These are phyloP conservation scores for Cardamine occulta DNA, from an alignment of 345 rosid genomes.

Conservation along the genomic window DNA sequence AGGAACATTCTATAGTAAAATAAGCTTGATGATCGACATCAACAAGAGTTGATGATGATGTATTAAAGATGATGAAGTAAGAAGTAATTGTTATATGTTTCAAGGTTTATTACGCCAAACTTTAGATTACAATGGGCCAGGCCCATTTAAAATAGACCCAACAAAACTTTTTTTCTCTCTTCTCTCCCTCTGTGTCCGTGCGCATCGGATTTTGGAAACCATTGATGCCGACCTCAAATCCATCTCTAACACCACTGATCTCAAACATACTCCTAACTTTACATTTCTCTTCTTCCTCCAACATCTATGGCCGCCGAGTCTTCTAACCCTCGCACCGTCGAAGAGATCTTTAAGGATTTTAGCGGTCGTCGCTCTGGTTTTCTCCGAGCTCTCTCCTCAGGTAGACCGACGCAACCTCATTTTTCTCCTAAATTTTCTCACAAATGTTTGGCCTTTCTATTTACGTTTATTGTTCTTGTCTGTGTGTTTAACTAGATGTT, in stretches of 20 bases:
- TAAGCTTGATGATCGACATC: no score
- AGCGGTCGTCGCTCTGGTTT: conserved; percentile 69
- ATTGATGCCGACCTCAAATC: conserved; percentile 32
- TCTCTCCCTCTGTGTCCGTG: not conserved
- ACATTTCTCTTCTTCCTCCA: not conserved
- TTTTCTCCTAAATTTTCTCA: not conserved
- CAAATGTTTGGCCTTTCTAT: not conserved
- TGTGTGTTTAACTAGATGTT: conserved; percentile 59
- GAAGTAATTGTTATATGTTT: no score
- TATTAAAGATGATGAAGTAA: no score
- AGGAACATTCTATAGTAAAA: no score
- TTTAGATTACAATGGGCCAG: not conserved
- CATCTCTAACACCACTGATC: conserved; percentile 30
- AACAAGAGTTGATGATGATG: no score
- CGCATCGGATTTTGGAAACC: conserved; percentile 31
- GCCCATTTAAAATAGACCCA: not conserved
- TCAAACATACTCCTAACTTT: not conserved
- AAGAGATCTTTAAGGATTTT: conserved; percentile 82
- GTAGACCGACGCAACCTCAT: conserved; percentile 38
- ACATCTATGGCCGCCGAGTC: conserved; percentile 47
- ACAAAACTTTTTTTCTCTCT: not conserved
- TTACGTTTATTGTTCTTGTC: conserved; percentile 9
- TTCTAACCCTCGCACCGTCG: conserved; percentile 72
- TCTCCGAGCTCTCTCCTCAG: conserved; percentile 81
- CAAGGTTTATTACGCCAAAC: not conserved